Conservation (phyloP, 139 green algal species). For the Coelastrella sp. region DNA sequence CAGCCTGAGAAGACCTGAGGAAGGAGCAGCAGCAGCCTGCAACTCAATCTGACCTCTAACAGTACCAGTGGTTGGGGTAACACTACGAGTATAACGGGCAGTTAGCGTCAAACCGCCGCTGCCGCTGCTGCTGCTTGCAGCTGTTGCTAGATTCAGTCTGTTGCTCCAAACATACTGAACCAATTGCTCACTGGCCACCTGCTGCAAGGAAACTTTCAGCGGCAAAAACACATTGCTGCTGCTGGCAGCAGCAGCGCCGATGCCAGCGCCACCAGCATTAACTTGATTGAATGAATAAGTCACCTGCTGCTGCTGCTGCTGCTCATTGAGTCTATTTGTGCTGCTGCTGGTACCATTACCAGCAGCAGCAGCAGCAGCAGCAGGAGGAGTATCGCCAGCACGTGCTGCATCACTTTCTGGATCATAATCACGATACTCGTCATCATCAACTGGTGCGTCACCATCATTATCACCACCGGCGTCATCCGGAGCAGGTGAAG, state of each 20-base stretch:
- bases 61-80: not conserved
- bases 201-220: not conserved
- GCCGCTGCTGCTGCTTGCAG: not conserved
- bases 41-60: not conserved
- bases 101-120: not conserved
- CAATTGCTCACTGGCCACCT: not conserved
- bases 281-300: too few relatives aligned
- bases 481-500: not conserved
- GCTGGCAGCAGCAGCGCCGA: not conserved
- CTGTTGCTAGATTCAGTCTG: not conserved
- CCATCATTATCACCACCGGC: not conserved
- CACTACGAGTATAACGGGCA: not conserved
- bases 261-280: too few relatives aligned
- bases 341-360: not conserved
- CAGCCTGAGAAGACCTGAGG: too few relatives aligned
- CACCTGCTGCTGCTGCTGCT: too few relatives aligned
- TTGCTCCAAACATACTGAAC: not conserved
- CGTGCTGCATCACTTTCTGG: not conserved
- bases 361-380: not conserved
- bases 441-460: not conserved
- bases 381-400: not conserved
- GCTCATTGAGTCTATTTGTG: too few relatives aligned
- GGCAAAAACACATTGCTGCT: not conserved
- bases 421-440: not conserved
- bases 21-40: not conserved